Evolutionary conservation across 2,329 filamentous ascomycete genomes (phyloP).

Genomic region (Neonectria punicea): DNA sequence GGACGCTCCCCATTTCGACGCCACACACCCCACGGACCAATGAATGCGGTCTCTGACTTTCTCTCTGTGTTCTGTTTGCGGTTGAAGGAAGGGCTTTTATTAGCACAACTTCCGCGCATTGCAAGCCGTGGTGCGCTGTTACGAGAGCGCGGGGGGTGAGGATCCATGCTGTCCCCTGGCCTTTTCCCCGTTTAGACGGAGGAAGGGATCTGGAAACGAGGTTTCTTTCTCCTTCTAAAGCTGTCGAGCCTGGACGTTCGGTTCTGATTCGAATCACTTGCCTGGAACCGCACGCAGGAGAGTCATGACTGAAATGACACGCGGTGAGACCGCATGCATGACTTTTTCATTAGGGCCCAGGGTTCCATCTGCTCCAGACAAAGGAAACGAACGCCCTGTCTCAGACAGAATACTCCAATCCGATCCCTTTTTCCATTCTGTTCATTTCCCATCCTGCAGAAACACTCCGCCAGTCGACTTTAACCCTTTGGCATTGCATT

Average conservation of each 20-base stretch:
- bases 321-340: constrained; percentile 10
- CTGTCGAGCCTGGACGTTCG: background rate
- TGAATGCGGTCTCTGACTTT: background rate
- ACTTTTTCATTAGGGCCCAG: background rate
- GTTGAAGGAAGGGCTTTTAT: background rate
- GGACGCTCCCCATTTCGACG: background rate
- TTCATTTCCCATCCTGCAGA: constrained; percentile 1
- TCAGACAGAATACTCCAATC: background rate
- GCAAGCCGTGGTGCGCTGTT: background rate
- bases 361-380: background rate
- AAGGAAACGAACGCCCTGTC: background rate
- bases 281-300: background rate
- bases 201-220: too few species aligned
- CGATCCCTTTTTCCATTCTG: background rate
- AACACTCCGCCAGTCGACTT: background rate
- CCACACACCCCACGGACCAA: background rate
- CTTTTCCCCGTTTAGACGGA: too few species aligned
- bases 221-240: too few species aligned
- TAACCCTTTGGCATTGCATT: background rate
- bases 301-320: constrained; percentile 1
- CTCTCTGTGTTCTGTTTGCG: background rate
- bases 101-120: background rate
- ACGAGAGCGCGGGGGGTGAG: background rate
- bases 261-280: background rate
- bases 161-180: too few species aligned